phyloP scores from a whole-genome alignment of 2,329 filamentous ascomycete species.

The Reticulascus tulasneorum region DNA sequence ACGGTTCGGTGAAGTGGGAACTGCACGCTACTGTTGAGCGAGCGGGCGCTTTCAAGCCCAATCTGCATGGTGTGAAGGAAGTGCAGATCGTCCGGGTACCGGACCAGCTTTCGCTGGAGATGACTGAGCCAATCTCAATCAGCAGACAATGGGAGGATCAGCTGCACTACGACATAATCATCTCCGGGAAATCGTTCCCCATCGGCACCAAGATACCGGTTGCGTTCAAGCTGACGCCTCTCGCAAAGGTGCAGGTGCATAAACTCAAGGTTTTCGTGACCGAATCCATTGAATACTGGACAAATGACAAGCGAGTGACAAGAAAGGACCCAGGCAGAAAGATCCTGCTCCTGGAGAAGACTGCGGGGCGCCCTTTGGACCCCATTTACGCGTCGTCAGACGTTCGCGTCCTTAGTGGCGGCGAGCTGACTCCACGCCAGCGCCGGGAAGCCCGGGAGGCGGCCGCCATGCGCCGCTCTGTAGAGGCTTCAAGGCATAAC shows the following conservation, averaged over 20 bases:
- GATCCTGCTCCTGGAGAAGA: constrained; percentile 82
- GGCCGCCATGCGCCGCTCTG: constrained; percentile 49
- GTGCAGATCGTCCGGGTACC: constrained; percentile 81
- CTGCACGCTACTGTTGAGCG: constrained; percentile 81
- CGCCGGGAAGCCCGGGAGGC: constrained; percentile 44
- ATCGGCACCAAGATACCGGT: constrained; percentile 85
- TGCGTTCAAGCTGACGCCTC: constrained; percentile 86
- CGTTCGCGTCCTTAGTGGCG: constrained; percentile 72
- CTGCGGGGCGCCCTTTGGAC: constrained; percentile 71
- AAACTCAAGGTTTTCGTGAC: constrained; percentile 89
- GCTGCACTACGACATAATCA: constrained; percentile 91
- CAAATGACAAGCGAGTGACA: constrained; percentile 78
- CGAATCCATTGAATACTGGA: constrained; percentile 89
- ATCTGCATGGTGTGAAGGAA: constrained; percentile 77
- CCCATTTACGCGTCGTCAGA: constrained; percentile 72
- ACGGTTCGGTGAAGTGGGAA: constrained; percentile 84
- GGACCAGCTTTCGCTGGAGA: constrained; percentile 82
- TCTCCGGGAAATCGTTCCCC: constrained; percentile 92
- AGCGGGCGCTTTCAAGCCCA: constrained; percentile 84
- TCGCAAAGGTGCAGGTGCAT: constrained; percentile 91
- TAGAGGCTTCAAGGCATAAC: constrained; percentile 42
- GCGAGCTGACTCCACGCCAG: constrained; percentile 59
- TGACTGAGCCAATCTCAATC: constrained; percentile 90
- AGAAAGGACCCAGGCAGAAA: constrained; percentile 80
- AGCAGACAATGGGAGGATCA: constrained; percentile 94